Evolutionary conservation across 805 yeast genomes (phyloP).

Genomic region (Cyberlindnera maritima): DNA sequence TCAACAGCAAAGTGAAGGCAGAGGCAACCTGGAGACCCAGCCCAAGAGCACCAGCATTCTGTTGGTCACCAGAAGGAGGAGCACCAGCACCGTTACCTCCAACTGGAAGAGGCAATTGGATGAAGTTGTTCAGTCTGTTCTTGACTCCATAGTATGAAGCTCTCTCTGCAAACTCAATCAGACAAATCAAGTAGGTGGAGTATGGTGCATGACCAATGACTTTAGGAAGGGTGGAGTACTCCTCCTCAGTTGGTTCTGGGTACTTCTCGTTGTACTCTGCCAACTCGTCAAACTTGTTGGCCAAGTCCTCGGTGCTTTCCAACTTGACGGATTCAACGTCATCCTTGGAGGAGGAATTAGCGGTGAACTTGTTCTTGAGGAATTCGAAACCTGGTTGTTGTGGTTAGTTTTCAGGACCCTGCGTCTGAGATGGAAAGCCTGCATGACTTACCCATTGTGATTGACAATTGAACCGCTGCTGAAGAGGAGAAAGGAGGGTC

Average conservation of each 20-base stretch:
- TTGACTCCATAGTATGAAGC: conserved; percentile 78
- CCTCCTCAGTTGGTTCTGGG: conserved; percentile 46
- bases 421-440: too few relatives aligned
- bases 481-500: too few relatives aligned
- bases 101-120: conserved; percentile 50
- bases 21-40: conserved; percentile 60
- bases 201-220: conserved; percentile 47
- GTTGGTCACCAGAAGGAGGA: conserved; percentile 21
- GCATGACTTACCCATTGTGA: too few relatives aligned
- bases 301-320: not conserved
- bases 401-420: too few relatives aligned
- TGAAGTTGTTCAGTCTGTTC: conserved; percentile 76
- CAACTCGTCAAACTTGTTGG: conserved; percentile 6
- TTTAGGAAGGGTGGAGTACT: conserved; percentile 32
- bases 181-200: conserved; percentile 48
- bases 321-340: conserved; percentile 1
- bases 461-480: too few relatives aligned
- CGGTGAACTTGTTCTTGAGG: conserved; percentile 2
- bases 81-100: conserved; percentile 37
- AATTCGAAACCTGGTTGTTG: not conserved
- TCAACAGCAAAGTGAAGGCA: conserved; percentile 73
- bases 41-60: conserved; percentile 51
- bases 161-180: conserved; percentile 79
- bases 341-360: not conserved
- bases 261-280: conserved; percentile 16